Evolutionary conservation across 257 asterid genomes (phyloP), one percentile per base, ranked within the genome.

Genomic region (Lantana camara): DNA sequence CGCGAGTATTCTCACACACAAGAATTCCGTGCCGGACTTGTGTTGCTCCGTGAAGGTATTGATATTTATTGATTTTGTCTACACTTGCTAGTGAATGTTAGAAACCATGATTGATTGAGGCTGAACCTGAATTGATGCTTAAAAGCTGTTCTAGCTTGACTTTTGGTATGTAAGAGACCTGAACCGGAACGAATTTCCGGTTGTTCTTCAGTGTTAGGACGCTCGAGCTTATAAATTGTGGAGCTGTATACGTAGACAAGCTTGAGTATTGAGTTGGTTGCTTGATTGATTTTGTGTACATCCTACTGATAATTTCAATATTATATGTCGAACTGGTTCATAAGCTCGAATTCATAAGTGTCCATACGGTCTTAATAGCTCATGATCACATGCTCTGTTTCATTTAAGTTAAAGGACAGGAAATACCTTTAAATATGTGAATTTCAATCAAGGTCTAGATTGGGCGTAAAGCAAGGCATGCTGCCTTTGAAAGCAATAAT

Each of bases 1-100:
- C 22, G 87, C 90, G 63, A 93, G 98, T 60, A 74, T 93, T 61
- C 67, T 62, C 67, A 15, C 79, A 9, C 97, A 93, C 79, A 82
- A 72, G 75, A 85, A 80, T n/a, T 82, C 95, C 22, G 81, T 87
- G 34, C 96, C 98, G 4, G 85, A 89, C 37, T 95, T 93, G 44
- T 93, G 98, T 63, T 76, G 49, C 60, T 83, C 95, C 45, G 85
- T 82, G 9, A 93, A 93, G 98, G 97, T 89, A 70, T 62, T 34
- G 14, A 1, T 20, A 12, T 4, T 19, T 47, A 7, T 44, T 6
- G 7, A 12, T 11, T 34, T 1, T 41, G 40, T 17, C 37, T 20
- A 17, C 32, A 49, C 35, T 32, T 46, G 48, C 32, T 9, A 29
- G 11, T 61, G 41, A 29, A 34, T 5, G 30, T 12, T 20, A 19